These are phyloP conservation scores for Penicillium nordicum DNA, from an alignment of 2,329 filamentous ascomycete species.

Conservation along the genomic window DNA sequence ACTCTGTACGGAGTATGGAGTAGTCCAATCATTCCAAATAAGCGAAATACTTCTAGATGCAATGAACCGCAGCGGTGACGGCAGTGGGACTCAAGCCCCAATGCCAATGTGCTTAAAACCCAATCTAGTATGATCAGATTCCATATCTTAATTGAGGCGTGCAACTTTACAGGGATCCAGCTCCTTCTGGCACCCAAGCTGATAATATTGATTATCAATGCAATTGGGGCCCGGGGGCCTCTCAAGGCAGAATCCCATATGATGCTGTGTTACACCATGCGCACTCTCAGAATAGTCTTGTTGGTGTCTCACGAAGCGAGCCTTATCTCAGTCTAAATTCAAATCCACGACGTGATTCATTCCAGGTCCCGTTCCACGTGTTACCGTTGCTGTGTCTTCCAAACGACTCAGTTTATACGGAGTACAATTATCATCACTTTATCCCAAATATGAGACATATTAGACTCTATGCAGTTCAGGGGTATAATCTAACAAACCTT, in stretches of 20 bases:
- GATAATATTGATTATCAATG: neutral
- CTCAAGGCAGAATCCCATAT: neutral
- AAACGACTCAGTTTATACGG: neutral
- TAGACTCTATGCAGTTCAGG: neutral
- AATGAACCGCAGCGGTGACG: neutral
- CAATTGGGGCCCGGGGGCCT: neutral
- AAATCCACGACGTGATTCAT: neutral
- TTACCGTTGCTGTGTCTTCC: neutral
- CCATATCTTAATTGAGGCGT: neutral
- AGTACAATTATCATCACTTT: neutral
- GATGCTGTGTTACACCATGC: neutral
- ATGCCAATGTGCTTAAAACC: neutral
- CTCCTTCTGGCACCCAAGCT: neutral
- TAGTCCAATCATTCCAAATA: neutral
- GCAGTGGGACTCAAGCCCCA: neutral
- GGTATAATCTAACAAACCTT: neutral
- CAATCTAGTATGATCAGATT: neutral
- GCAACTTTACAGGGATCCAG: neutral
- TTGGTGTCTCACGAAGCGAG: neutral
- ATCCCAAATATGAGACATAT: neutral
- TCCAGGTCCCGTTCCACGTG: neutral
- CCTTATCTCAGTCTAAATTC: neutral
- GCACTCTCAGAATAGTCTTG: neutral
- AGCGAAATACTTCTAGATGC: neutral
- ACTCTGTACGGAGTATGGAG: neutral